Evolutionary conservation across 75 land plant genomes (phyloP).

Genomic region (Pinus taeda): DNA sequence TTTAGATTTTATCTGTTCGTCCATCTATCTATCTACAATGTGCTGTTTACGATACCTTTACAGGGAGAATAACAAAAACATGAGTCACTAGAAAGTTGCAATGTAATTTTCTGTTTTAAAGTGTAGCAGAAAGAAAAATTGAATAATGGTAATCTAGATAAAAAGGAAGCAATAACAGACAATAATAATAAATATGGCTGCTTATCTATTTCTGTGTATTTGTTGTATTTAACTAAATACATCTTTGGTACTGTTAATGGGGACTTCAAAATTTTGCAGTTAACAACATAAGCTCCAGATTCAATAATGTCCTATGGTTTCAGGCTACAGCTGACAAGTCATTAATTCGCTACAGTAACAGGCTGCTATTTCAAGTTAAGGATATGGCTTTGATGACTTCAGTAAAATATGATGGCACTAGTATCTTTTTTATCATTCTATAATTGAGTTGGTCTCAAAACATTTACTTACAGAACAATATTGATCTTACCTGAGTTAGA

Average conservation of each 20-base stretch:
- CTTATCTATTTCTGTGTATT: not conserved
- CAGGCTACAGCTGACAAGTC: too few species aligned
- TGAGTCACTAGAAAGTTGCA: not conserved
- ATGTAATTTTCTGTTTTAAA: not conserved
- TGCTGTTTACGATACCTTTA: not conserved
- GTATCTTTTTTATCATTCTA: not conserved
- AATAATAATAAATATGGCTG: not conserved
- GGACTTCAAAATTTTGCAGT: not conserved
- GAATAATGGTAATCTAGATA: not conserved
- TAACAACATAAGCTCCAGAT: too few species aligned
- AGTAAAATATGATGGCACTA: not conserved
- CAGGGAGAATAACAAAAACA: not conserved
- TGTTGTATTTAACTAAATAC: not conserved
- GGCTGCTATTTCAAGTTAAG: not conserved
- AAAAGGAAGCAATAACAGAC: too few species aligned
- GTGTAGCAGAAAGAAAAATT: not conserved
- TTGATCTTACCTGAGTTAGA: too few species aligned
- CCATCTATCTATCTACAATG: too few species aligned
- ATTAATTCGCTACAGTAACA: not conserved
- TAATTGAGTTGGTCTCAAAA: not conserved
- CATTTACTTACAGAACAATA: too few species aligned
- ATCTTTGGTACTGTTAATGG: not conserved
- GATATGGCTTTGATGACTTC: not conserved
- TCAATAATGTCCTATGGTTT: too few species aligned
- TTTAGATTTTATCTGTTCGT: not conserved